Percentiles rank a stretch among this genome's conserved stretches.
Conservation (phyloP, 2,329 filamentous ascomycete genomes). For the Diaporthe aspalathi region DNA sequence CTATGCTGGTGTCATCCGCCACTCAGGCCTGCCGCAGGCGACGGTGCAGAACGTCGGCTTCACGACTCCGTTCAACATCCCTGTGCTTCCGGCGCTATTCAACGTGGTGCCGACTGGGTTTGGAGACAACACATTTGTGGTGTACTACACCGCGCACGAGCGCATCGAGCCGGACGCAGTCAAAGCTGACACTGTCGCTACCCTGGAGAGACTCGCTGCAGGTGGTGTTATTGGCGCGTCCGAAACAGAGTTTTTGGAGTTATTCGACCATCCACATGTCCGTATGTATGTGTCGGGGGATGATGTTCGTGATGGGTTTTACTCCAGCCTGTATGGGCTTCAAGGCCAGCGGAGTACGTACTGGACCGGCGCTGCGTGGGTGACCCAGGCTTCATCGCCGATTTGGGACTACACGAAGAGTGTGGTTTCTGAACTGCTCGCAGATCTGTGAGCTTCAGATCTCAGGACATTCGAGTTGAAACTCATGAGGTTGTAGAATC, state of each 20-base stretch:
- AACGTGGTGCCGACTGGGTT: slow-evolving; percentile 1
- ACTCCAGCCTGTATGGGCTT: slow-evolving; percentile 42
- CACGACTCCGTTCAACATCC: slow-evolving; percentile 9
- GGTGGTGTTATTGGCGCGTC: slow-evolving; percentile 10
- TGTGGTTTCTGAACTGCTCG: neutral
- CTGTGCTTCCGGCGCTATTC: neutral
- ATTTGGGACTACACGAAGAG: slow-evolving; percentile 47
- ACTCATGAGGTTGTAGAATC: neutral
- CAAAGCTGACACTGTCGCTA: slow-evolving; percentile 13
- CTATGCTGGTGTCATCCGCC: slow-evolving; percentile 30
- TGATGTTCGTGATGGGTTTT: slow-evolving; percentile 44
- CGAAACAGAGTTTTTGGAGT: slow-evolving; percentile 2
- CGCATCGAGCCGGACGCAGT: slow-evolving; percentile 7
- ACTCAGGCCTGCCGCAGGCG: slow-evolving; percentile 1
- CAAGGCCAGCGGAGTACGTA: slow-evolving; percentile 45
- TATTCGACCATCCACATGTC: slow-evolving; percentile 7
- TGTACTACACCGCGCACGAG: slow-evolving; percentile 17
- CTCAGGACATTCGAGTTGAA: neutral
- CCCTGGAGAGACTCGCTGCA: slow-evolving; percentile 7
- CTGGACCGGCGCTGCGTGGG: slow-evolving; percentile 46
- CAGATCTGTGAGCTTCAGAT: too few relatives aligned
- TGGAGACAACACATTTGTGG: slow-evolving; percentile 4
- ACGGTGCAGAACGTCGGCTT: slow-evolving; percentile 18
- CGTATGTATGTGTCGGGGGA: neutral
- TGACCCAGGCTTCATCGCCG: slow-evolving; percentile 46